A percentile compares a stretch with the other conserved stretches of the same genome.
Conservation (phyloP, 805 yeast genomes). For the Nakazawaea wickerhamii region DNA sequence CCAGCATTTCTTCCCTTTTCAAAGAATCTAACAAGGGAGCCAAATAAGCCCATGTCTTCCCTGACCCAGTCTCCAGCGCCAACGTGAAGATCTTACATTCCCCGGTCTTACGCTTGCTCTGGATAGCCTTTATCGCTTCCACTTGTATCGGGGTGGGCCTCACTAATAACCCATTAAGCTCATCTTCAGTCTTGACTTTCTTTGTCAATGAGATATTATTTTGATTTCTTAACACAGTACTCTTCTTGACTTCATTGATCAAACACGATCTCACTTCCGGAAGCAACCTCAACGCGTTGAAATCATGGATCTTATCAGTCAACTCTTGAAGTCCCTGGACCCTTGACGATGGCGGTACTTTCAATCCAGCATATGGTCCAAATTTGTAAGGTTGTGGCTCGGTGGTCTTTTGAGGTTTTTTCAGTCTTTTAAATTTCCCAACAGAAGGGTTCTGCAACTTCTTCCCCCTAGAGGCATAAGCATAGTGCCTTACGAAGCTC, state of each 20-base stretch:
- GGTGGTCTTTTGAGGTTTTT: conserved; percentile 10
- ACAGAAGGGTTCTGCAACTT: conserved; percentile 14
- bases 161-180: conserved; percentile 31
- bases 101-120: conserved; percentile 31
- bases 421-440: not conserved
- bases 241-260: conserved; percentile 44
- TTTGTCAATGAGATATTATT: conserved; percentile 24
- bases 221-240: conserved; percentile 35
- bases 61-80: conserved; percentile 97
- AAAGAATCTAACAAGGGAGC: conserved; percentile 69
- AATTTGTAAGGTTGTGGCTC: conserved; percentile 30
- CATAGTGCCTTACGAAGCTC: conserved; percentile 4
- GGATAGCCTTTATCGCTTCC: conserved; percentile 60
- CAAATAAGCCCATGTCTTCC: conserved; percentile 90
- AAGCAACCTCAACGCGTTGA: conserved; percentile 60
- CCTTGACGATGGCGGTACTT: conserved; percentile 30
- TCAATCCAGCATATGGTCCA: conserved; percentile 46
- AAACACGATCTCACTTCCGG: conserved; percentile 63
- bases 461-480: conserved; percentile 13
- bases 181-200: conserved; percentile 27
- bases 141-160: conserved; percentile 80
- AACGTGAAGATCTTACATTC: conserved; percentile 60
- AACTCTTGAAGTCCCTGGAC: conserved; percentile 32
- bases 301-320: conserved; percentile 50
- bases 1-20: conserved; percentile 50